These are phyloP conservation scores for Farysia itapuensis DNA, from an alignment of 1,284 basidiomycete species.

Conservation along the genomic window DNA sequence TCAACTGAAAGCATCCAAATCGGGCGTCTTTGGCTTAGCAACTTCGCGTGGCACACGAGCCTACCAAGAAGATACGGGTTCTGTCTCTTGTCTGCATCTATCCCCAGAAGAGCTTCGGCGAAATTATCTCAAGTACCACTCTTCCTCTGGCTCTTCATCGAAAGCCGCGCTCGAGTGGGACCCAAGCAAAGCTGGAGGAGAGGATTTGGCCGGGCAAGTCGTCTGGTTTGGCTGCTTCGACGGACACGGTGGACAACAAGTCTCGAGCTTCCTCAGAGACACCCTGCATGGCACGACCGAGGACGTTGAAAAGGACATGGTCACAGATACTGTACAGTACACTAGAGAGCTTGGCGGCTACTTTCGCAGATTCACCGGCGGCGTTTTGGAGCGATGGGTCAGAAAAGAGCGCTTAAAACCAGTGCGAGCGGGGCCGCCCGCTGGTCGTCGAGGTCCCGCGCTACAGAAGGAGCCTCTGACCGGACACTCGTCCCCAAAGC, in stretches of 20 bases:
- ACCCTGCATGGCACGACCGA: slow-evolving; percentile 53
- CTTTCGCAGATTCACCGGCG: slow-evolving; percentile 53
- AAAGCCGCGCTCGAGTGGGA: slow-evolving; percentile 40
- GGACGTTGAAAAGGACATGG: slow-evolving; percentile 40
- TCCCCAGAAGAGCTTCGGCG: slow-evolving; percentile 36
- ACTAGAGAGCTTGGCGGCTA: slow-evolving; percentile 55
- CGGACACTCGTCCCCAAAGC: neutral
- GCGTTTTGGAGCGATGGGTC: slow-evolving; percentile 50
- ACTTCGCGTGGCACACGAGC: slow-evolving; percentile 49
- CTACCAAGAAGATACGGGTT: slow-evolving; percentile 53
- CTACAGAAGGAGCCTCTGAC: slow-evolving; percentile 4
- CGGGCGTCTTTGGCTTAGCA: slow-evolving; percentile 38
- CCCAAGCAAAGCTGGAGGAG: slow-evolving; percentile 39
- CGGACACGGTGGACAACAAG: slow-evolving; percentile 51
- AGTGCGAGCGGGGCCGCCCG: slow-evolving; percentile 31
- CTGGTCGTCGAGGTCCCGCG: slow-evolving; percentile 8
- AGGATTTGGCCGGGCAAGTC: slow-evolving; percentile 53
- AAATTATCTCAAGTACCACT: slow-evolving; percentile 30
- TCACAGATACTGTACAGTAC: slow-evolving; percentile 54
- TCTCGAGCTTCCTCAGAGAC: slow-evolving; percentile 46
- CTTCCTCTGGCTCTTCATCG: slow-evolving; percentile 12
- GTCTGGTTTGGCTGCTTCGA: slow-evolving; percentile 58
- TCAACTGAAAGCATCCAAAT: slow-evolving; percentile 27
- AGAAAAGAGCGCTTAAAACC: slow-evolving; percentile 38
- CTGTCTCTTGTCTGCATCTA: slow-evolving; percentile 49